Evolutionary conservation across 2,329 filamentous ascomycete species (phyloP), one percentile per base, ranked within the genome.

Genomic region (Fusarium staphyleae): DNA sequence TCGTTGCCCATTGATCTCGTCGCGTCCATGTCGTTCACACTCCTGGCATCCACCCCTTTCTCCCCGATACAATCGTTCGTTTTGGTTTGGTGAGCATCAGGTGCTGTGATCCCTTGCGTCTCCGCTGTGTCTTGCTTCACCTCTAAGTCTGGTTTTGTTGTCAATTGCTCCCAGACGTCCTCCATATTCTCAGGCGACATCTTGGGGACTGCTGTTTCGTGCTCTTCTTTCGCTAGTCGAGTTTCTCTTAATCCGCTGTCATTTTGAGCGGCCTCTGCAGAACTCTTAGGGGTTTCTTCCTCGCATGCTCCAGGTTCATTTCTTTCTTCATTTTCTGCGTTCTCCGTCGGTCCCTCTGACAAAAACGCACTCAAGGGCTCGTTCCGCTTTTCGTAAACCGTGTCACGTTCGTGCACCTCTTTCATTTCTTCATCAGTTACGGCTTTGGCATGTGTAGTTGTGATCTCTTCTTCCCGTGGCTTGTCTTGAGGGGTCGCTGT

Each of bases 71-170:
- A 45, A 19, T 51, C 11, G 43, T 53, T 46, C 43, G 45, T 61
- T 11, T 48, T 50, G 39, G 29, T 55, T 62, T 59, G 48, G 29
- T 56, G 47, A 55, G 58, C 48, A 34, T 57, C 55, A 58, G 65
- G 65, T 67, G 33, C 65, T 66, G 65, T 67, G 35, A 30, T 63
- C 55, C 65, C 65, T 56, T 54, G 55, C 52, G 48, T 49, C 50
- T 66, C 48, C 51, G 51, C 42, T 48, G 48, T 41, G 34, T 51
- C 52, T 37, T 41, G 52, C 50, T 45, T 40, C 22, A 44, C 36
- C 29, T 43, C 50, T 53, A 30, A 40, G 49, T 56, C 52, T 51
- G 51, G 34, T 41, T 52, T 54, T 35, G 26, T 34, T 45, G 34
- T 47, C 34, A 40, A 33, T 30, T 39, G 47, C 16, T 52, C 57